Evolutionary conservation across 192 early-diverging fungal species (phyloP).

Genomic region (Coemansia sp.): DNA sequence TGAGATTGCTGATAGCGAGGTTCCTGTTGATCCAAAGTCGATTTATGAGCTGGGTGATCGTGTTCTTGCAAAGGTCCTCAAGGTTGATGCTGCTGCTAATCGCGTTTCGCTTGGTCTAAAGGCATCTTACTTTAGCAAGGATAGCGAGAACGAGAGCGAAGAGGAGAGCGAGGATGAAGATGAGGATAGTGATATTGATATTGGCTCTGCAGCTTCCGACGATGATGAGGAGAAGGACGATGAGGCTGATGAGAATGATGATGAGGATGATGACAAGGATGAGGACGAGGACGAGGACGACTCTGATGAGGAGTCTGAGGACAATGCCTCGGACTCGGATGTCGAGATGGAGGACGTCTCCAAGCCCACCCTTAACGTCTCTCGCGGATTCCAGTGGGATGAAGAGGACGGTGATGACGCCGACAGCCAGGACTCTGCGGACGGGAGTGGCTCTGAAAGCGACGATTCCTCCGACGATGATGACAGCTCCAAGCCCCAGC

Average conservation of each 20-base stretch:
- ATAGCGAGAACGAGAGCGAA: slow-evolving; percentile 47
- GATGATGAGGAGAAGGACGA: slow-evolving; percentile 17
- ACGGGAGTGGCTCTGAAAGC: slow-evolving; percentile 32
- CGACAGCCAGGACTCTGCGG: slow-evolving; percentile 20
- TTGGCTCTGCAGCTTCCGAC: slow-evolving; percentile 14
- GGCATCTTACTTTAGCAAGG: slow-evolving; percentile 74
- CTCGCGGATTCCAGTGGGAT: slow-evolving; percentile 53
- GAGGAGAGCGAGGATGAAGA: slow-evolving; percentile 18
- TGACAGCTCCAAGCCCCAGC: slow-evolving; percentile 28
- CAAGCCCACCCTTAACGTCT: slow-evolving; percentile 27
- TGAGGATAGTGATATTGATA: slow-evolving; percentile 34
- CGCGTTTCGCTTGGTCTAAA: slow-evolving; percentile 76
- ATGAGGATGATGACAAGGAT: slow-evolving; percentile 6
- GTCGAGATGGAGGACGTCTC: slow-evolving; percentile 17
- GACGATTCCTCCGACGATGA: slow-evolving; percentile 19
- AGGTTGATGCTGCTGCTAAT: slow-evolving; percentile 66
- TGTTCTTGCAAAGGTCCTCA: slow-evolving; percentile 76
- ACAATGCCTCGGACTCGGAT: slow-evolving; percentile 4
- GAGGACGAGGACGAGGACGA: slow-evolving; percentile 17
- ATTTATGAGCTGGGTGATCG: slow-evolving; percentile 81
- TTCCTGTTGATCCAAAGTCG: slow-evolving; percentile 59
- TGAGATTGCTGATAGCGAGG: slow-evolving; percentile 79
- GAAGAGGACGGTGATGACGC: slow-evolving; percentile 41
- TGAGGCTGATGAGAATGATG: slow-evolving; percentile 18
- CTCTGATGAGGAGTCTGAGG: slow-evolving; percentile 13